Conservation (phyloP, 305 asterid genomes). For the Solanum chacoense region DNA sequence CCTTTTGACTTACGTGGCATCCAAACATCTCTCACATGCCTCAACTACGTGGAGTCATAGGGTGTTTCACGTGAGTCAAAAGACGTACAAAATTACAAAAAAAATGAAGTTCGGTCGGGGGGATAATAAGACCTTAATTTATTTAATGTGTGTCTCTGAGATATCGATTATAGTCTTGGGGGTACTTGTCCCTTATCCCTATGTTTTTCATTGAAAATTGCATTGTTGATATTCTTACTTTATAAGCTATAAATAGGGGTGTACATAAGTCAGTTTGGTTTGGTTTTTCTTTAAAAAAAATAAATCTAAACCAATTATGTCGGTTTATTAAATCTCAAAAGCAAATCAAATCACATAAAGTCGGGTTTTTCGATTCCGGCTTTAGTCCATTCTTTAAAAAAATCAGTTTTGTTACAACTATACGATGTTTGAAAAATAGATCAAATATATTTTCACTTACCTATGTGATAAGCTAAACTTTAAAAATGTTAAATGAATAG, state of each 20-base stretch:
- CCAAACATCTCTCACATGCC: not conserved
- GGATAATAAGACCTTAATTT: too few species aligned
- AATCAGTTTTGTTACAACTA: not conserved
- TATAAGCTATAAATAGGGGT: too few species aligned
- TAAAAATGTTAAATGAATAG: too few species aligned
- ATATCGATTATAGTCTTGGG: too few species aligned
- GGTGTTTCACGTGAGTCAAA: not conserved
- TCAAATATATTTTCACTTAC: not conserved
- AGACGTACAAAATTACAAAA: not conserved
- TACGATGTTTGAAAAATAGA: too few species aligned
- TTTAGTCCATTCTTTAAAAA: too few species aligned
- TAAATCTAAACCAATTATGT: too few species aligned
- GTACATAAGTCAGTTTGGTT: too few species aligned
- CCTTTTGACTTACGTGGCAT: not conserved
- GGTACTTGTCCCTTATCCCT: not conserved
- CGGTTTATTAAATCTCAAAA: too few species aligned
- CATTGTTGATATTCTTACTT: not conserved
- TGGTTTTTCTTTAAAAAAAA: too few species aligned
- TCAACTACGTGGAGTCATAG: not conserved
- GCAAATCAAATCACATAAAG: too few species aligned
- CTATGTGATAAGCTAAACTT: not conserved
- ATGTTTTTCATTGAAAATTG: too few species aligned
- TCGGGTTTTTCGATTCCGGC: rapidly evolving
- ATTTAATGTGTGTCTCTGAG: not conserved
- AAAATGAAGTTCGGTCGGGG: not conserved